Evolutionary conservation across 2,329 filamentous ascomycete genomes (phyloP), one percentile per base, ranked within the genome.

Genomic region (Phoma sp.): DNA sequence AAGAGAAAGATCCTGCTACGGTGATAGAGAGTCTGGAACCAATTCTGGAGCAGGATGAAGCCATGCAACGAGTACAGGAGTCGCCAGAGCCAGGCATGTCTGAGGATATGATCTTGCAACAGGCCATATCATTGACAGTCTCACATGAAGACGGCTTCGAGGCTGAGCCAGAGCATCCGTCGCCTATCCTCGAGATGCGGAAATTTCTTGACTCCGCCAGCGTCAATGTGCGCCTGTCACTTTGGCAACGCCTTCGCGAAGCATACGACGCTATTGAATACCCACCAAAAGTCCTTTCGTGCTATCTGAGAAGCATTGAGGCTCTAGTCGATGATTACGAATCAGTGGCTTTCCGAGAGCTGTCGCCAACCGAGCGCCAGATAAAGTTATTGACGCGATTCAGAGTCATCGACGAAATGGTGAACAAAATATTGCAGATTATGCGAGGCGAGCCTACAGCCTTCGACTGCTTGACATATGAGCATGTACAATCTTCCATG

Each of bases 21-120:
- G 86, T 97, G 18, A 97, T 99, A 54, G 92, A 97, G 67, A 95
- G 88, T 25, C 79, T 99, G 32, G 95, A 99, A 68, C 95, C 95
- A 4, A 89, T 99, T 8, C 80, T 99, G 4, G 93, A 97, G 58
- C 87, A 89, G 5, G 25, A 53, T 3, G 56, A 60, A 11, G 41
- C 60, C 7, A 9, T 25, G 7, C 46, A 57, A 2, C 2, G 47
- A 7, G 29, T 32, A 4, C 22, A 30, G 0, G 49, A 56, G 11
- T 4, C 49, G n/a, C 30, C 50, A 14, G 49, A 33, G 9, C 47
- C 48, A 13, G 57, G 57, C 7, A 56, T 64, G 11, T 44, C 49
- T 4, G 58, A 59, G 7, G 58, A 62, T 14, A 49, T 49, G 4
- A 40, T 43, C 1, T 25, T 25, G n/a, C 50, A 64, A 11, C 49